Conservation (phyloP, 2,329 filamentous ascomycete species). For the Diplodia scrobiculata region DNA sequence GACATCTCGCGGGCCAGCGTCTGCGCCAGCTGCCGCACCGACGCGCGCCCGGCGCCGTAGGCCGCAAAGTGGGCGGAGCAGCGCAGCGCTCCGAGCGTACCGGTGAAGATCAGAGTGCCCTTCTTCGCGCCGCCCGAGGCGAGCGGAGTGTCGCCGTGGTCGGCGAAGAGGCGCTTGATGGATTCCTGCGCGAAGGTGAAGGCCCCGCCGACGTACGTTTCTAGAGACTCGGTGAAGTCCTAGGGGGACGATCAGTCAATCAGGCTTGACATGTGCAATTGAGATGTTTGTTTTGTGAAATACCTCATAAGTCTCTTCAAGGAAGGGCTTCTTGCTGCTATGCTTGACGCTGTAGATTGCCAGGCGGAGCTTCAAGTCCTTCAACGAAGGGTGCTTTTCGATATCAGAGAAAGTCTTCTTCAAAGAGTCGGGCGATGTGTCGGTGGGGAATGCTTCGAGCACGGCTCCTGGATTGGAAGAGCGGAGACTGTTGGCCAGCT, state of each 20-base stretch:
- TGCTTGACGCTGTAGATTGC: constrained; percentile 60
- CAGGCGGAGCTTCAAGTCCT: constrained; percentile 48
- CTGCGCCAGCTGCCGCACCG: constrained; percentile 59
- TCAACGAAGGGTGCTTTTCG: constrained; percentile 52
- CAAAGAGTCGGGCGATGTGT: constrained; percentile 54
- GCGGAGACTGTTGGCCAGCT: constrained; percentile 48
- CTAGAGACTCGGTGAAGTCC: constrained; percentile 49
- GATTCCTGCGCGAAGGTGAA: constrained; percentile 59
- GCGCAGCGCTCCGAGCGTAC: constrained; percentile 57
- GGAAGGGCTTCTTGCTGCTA: constrained; percentile 57
- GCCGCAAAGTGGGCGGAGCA: constrained; percentile 58
- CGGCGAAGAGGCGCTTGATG: constrained; percentile 55
- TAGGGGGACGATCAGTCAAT: not conserved
- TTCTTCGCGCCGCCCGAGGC: constrained; percentile 55
- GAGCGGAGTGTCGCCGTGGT: constrained; percentile 54
- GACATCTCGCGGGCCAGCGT: constrained; percentile 60
- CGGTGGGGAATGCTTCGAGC: constrained; percentile 56
- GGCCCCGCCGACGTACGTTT: constrained; percentile 58
- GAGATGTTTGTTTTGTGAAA: constrained; percentile 30
- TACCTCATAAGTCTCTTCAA: constrained; percentile 55
- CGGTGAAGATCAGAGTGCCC: constrained; percentile 61
- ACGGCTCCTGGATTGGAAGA: constrained; percentile 49
- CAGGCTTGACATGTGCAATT: constrained; percentile 39
- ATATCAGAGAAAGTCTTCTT: constrained; percentile 55
- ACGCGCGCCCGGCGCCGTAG: constrained; percentile 53